Base-by-base conservation (phyloP, 2,329 filamentous ascomycete genomes). In the Neonectria faginata region DNA sequence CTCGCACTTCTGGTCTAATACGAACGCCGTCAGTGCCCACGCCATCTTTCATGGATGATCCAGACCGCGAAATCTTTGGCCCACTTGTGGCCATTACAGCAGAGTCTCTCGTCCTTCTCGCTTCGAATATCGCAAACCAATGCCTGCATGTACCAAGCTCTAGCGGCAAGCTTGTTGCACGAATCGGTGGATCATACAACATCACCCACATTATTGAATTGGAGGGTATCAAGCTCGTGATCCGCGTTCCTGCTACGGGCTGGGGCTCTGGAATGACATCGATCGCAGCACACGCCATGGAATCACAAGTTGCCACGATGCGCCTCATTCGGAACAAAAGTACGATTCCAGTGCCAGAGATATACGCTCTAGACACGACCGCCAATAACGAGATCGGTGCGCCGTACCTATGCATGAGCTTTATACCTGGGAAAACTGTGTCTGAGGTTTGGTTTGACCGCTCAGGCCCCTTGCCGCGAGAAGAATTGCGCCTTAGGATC, bases 401-500 rank as follows among this genome's bases (percentile, higher is more conserved):
- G 5, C 69, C 67, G 10, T 71, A 71, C 60, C 44, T 71, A 16
- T 64, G 59, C 48, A 70, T 65, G 64, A 67, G 52, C 60, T 67
- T 69, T 39, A 27, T 71, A 16, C 55, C 60, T 12, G 64, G 67
- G n/a, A 33, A 52, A 45, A 33, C 58, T 1, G 61, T 67, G 10
- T 50, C 62, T 16, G 41, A 55, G 10, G 56, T 51, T 47, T 70
- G 66, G 67, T 65, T 63, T 54, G 52, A 66, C 29, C 16, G 41
- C 3, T 6, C 25, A 25, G 42, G 41, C 18, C 16, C 22, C 20
- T 55, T 64, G 18, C 39, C 62, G 10, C 60, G 50, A 18, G 69
- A 70, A 52, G 53, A 66, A 22, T 45, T 62, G n/a, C 61, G 65
- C 14, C 39, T 66, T 2, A 69, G 44, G 27, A 68, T 66, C 27